These are phyloP conservation scores for Aspergillus tamarii DNA, from an alignment of 2,329 filamentous ascomycete species.

Conservation along the genomic window DNA sequence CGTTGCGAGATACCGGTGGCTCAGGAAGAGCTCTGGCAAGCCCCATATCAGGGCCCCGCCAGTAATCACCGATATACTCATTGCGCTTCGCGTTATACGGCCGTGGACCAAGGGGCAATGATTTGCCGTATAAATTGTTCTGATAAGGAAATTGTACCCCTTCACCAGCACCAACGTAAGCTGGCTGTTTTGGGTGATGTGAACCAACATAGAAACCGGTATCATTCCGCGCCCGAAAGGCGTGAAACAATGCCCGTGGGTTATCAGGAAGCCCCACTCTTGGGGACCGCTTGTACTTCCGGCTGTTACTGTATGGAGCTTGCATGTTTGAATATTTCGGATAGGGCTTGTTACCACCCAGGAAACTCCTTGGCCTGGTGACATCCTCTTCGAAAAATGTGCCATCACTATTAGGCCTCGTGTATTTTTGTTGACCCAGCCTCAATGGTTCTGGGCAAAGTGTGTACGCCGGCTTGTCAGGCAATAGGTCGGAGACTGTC, in stretches of 20 bases:
- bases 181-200: constrained; percentile 17
- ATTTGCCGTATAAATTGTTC: constrained; percentile 8
- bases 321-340: constrained; percentile 8
- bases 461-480: constrained; percentile 36
- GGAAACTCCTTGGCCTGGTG: constrained; percentile 21
- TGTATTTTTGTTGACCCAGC: constrained; percentile 28
- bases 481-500: constrained; percentile 42
- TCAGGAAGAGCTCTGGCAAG: constrained; percentile 10
- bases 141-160: constrained; percentile 11
- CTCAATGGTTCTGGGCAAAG: constrained; percentile 45
- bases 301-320: constrained; percentile 7
- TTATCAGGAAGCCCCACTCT: constrained; percentile 38
- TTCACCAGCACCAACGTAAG: constrained; percentile 16
- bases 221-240: constrained; percentile 24
- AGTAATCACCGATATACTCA: constrained; percentile 20
- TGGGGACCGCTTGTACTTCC: constrained; percentile 15
- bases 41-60: constrained; percentile 15
- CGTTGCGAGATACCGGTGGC: constrained; percentile 19
- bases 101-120: constrained; percentile 3
- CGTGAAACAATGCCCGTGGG: constrained; percentile 39
- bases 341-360: constrained; percentile 18
- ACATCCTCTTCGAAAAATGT: constrained; percentile 46
- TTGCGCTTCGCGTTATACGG: constrained; percentile 15
- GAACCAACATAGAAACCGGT: constrained; percentile 12
- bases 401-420: constrained; percentile 33